These are phyloP conservation scores for Nannizziopsis arthrosporioides DNA, from an alignment of 2,329 filamentous ascomycete species.

Conservation along the genomic window DNA sequence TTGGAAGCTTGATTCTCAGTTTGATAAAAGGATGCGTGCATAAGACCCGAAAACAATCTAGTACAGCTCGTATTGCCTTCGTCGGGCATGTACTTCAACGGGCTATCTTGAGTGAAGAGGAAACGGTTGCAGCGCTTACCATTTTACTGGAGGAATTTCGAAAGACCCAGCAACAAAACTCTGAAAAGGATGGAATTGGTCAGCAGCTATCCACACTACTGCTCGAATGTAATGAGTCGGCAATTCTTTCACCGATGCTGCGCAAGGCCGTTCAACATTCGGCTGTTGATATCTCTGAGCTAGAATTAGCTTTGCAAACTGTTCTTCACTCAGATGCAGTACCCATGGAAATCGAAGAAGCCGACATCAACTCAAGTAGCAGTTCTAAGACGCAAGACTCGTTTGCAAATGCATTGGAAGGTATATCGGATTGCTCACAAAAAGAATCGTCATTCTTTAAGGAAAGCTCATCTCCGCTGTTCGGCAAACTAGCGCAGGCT, in stretches of 20 bases:
- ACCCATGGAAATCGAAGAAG: constrained; percentile 41
- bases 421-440: constrained; percentile 21
- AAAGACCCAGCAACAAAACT: constrained; percentile 38
- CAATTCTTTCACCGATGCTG: constrained; percentile 51
- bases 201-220: constrained; percentile 55
- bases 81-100: constrained; percentile 29
- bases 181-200: constrained; percentile 38
- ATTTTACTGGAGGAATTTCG: constrained; percentile 27
- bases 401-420: constrained; percentile 26
- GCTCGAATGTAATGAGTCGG: constrained; percentile 53
- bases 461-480: constrained; percentile 24
- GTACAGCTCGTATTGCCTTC: constrained; percentile 18
- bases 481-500: constrained; percentile 29
- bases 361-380: constrained; percentile 35
- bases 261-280: constrained; percentile 54
- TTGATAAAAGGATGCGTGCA: constrained; percentile 27
- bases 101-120: constrained; percentile 23
- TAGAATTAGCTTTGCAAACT: constrained; percentile 64
- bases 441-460: constrained; percentile 31
- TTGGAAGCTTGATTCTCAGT: constrained; percentile 28
- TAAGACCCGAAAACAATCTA: constrained; percentile 25
- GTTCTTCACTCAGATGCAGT: constrained; percentile 50
- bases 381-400: constrained; percentile 21
- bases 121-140: constrained; percentile 24
- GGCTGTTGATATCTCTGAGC: constrained; percentile 58